Base-by-base conservation (phyloP, 768 basidiomycete genomes). In the Cystofilobasidium ferigula region DNA sequence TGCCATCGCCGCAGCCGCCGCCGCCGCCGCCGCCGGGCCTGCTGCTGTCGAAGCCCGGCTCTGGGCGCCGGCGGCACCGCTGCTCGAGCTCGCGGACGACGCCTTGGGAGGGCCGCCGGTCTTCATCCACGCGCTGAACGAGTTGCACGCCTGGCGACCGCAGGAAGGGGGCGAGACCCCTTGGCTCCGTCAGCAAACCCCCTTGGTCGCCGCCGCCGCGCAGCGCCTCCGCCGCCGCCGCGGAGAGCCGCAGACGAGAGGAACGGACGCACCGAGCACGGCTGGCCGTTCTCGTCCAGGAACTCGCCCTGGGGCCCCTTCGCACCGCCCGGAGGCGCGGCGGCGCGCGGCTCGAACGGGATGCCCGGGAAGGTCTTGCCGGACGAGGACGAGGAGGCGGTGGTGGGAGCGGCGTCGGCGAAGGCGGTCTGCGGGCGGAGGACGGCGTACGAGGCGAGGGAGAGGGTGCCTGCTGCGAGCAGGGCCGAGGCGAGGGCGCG, bases 261-360 rank as follows among this genome's bases (percentile, higher is more conserved):
- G 51, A 24, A 32, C 22, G n/a, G 32, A 51, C 64, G 16, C 35
- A 57, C 65, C 42, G 47, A 45, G 30, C 65, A 67, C 6, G 65
- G 65, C 32, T 67, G 56, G 30, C 65, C 65, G 45, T 67, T 59
- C 42, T 60, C 65, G 26, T 67, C 65, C 32, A 56, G 34, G 32
- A 67, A 61, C 3, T 6, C 14, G 51, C 51, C 51, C 30, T 54
- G 28, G 26, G 48, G 24, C 48, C 9, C 26, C 30, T 54, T 54
- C 3, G 3, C 9, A 5, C 45, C 45, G 8, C 51, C 28, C 7
- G 51, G 18, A 12, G 51, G 51, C 30, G 51, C 45, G 22, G 22
- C 24, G 42, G 10, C 45, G 45, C 45, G 45, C 22, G 51, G 51
- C 51, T 54, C 51, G 14, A 54, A 54, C 14, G 51, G 51, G 51